phyloP scores from a whole-genome alignment of 78 protist genomes.

The Anaeramoeba flamelloides region DNA sequence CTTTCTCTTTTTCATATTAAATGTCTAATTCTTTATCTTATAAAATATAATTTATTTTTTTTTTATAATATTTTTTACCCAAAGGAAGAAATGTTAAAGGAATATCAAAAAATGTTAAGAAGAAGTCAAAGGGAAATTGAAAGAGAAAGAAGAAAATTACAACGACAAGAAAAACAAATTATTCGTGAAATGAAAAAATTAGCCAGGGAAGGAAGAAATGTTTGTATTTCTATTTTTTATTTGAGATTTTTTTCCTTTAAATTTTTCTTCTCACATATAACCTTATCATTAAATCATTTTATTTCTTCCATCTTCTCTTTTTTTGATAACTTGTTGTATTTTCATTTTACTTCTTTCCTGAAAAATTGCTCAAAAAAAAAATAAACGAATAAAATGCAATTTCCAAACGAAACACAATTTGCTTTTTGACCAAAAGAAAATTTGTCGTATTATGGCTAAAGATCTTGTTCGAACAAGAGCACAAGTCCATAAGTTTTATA shows the following conservation, averaged over 20 bases:
- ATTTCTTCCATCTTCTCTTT: no score
- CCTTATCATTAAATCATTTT: no score
- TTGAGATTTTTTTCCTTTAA: neutral
- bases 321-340: no score
- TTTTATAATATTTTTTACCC: no score
- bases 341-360: no score
- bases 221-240: neutral
- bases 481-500: neutral
- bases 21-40: no score
- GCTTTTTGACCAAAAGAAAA: neutral
- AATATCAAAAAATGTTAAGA: neutral
- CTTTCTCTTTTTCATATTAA: no score
- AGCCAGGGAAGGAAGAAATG: neutral
- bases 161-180: neutral
- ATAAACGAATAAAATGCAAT: no score
- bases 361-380: no score
- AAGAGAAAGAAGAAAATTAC: neutral
- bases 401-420: no score
- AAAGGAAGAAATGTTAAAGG: neutral
- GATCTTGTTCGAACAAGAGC: neutral
- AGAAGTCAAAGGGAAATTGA: neutral
- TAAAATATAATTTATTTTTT: no score
- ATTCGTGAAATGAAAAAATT: neutral
- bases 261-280: no score
- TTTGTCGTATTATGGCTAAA: neutral